A percentile compares a stretch with the other conserved stretches of the same genome.
Evolutionary conservation across 257 asterid genomes (phyloP).

Genomic region (Solanum arcanum): DNA sequence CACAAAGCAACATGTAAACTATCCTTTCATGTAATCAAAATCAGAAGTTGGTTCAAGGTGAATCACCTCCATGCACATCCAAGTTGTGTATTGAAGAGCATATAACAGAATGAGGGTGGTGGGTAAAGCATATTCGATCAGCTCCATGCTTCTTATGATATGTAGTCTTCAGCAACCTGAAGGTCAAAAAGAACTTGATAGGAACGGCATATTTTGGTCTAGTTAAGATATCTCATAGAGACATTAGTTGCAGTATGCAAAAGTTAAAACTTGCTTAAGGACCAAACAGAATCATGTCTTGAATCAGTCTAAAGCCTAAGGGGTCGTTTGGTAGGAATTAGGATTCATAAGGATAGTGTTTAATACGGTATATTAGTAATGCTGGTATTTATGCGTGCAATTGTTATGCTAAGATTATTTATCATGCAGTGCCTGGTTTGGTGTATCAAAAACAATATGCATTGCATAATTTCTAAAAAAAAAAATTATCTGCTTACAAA

Average conservation of each 20-base stretch:
- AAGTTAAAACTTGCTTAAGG: neutral
- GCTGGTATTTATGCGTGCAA: neutral
- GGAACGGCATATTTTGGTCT: neutral
- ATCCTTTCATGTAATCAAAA: neutral
- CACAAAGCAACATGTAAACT: slow-evolving; percentile 9
- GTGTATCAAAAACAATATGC: neutral
- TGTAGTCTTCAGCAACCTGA: slow-evolving; percentile 83
- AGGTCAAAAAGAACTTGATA: slow-evolving; percentile 9
- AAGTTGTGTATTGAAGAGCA: slow-evolving; percentile 65
- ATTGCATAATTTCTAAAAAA: neutral
- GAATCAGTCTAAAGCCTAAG: neutral
- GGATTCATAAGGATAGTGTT: neutral
- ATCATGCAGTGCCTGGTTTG: neutral
- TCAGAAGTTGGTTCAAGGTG: neutral
- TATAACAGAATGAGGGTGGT: slow-evolving; percentile 81
- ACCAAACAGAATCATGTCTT: neutral
- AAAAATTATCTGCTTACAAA: neutral
- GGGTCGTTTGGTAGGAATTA: neutral
- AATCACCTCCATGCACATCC: slow-evolving; percentile 57
- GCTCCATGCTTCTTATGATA: slow-evolving; percentile 89
- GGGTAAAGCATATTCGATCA: slow-evolving; percentile 80
- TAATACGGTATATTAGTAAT: neutral
- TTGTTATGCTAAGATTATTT: neutral
- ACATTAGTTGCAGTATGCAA: neutral
- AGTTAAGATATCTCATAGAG: neutral